These are phyloP conservation scores for Brachypodium distachyon DNA, from an alignment of 202 grass and related monocot genomes.

Conservation along the genomic window DNA sequence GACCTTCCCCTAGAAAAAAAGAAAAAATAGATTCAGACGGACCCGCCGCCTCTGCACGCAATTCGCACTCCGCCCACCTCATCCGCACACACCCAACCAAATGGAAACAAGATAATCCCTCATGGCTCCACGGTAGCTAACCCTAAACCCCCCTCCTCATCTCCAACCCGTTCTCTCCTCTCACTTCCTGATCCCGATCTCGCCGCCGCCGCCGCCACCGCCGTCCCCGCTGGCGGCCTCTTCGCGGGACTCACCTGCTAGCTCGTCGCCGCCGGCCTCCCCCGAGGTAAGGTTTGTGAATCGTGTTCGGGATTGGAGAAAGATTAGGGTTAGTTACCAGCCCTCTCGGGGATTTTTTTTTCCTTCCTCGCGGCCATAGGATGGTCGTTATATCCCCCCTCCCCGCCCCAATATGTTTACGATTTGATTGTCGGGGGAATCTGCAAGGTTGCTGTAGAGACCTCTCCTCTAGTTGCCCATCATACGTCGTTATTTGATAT, in stretches of 20 bases:
- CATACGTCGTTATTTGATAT: too few relatives aligned
- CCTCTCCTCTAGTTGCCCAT: too few relatives aligned
- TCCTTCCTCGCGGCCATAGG: background rate
- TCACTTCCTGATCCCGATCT: conserved; percentile 2
- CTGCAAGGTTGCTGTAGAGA: too few relatives aligned
- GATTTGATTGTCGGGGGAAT: too few relatives aligned
- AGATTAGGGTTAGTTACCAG: background rate
- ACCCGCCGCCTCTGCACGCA: too few relatives aligned
- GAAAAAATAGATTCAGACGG: too few relatives aligned
- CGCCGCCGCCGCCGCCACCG: background rate
- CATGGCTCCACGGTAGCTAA: conserved; percentile 2
- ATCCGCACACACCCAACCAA: background rate
- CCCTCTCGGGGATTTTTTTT: background rate
- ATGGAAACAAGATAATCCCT: background rate
- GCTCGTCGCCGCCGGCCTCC: background rate
- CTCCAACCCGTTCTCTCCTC: background rate
- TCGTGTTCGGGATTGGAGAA: background rate
- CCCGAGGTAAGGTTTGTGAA: background rate
- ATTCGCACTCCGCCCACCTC: background rate
- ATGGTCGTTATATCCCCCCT: too few relatives aligned
- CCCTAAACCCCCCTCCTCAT: conserved; percentile 20
- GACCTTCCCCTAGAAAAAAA: too few relatives aligned
- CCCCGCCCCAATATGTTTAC: too few relatives aligned
- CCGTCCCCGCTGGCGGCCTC: too few relatives aligned
- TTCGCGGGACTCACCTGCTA: too few relatives aligned